A percentile compares a stretch with the other conserved stretches of the same genome.
Evolutionary conservation across 1,284 basidiomycete species (phyloP).

Genomic region (Naganishia cerealis): DNA sequence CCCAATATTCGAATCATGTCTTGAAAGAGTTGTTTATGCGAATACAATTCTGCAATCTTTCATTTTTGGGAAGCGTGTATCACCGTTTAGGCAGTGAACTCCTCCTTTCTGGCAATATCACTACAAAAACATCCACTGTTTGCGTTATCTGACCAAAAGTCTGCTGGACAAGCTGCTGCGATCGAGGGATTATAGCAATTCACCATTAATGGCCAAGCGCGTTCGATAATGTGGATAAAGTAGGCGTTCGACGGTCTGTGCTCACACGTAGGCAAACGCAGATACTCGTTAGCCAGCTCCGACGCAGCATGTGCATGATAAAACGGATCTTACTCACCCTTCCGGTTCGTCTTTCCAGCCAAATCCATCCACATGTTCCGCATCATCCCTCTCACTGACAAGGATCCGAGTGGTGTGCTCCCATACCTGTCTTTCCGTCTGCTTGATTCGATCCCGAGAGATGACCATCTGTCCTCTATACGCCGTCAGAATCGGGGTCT

Average conservation of each 20-base stretch:
- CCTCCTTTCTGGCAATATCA: background rate
- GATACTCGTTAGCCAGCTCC: no score
- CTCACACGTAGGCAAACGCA: no score
- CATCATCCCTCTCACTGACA: constrained; percentile 7
- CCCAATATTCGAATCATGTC: no score
- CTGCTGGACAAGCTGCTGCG: background rate
- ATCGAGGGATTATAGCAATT: constrained; percentile 7
- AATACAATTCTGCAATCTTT: background rate
- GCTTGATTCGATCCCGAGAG: constrained; percentile 1
- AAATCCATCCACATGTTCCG: constrained; percentile 11
- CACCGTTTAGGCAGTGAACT: background rate
- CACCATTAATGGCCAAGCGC: constrained; percentile 24
- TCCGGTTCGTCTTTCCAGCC: constrained; percentile 22
- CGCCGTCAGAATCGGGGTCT: constrained; percentile 5
- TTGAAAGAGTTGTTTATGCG: no score
- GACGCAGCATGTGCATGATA: no score
- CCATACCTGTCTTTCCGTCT: background rate
- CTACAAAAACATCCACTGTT: constrained; percentile 10
- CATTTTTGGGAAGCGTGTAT: background rate
- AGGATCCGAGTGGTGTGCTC: background rate
- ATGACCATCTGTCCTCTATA: constrained; percentile 18
- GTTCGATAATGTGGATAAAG: constrained; percentile 20
- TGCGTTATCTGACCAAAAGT: constrained; percentile 9
- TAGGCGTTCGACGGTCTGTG: constrained; percentile 7
- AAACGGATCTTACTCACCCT: background rate